phyloP scores from a whole-genome alignment of 2,329 filamentous ascomycete species.

The Tolypocladium amazonense region DNA sequence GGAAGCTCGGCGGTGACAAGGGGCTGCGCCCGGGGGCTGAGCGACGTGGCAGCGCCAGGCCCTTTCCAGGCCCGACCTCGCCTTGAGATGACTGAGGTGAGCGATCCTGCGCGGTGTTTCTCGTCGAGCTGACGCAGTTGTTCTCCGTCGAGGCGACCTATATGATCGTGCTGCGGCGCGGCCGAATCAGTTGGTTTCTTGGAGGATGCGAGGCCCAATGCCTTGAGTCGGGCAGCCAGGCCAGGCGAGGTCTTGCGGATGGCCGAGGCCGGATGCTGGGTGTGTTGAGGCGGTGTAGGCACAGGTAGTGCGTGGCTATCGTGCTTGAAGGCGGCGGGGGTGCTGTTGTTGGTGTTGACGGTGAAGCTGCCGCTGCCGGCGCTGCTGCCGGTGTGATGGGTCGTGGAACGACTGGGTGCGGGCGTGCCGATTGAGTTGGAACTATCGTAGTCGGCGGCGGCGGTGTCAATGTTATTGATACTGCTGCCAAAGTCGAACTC shows the following conservation, averaged over 20 bases:
- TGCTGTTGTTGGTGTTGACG: neutral
- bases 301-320: conserved; percentile 1
- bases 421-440: conserved; percentile 3
- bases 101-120: conserved; percentile 48
- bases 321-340: neutral
- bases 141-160: conserved; percentile 60
- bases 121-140: conserved; percentile 61
- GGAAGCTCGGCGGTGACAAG: conserved; percentile 19
- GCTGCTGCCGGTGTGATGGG: conserved; percentile 1
- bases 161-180: conserved; percentile 28
- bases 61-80: conserved; percentile 65
- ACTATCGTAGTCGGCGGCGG: conserved; percentile 1
- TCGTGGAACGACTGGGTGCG: conserved; percentile 4
- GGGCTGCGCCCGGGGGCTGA: conserved; percentile 11
- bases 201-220: conserved; percentile 46
- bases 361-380: conserved; percentile 2
- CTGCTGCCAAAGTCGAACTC: conserved; percentile 4
- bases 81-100: conserved; percentile 42
- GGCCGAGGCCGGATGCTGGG: conserved; percentile 16
- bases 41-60: conserved; percentile 30
- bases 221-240: conserved; percentile 53
- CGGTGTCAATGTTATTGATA: neutral
- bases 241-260: conserved; percentile 52
- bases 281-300: conserved; percentile 9
- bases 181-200: conserved; percentile 21